Evolutionary conservation across 371 early-diverging fungal species (phyloP).

Genomic region (Mortierella polycephala): DNA sequence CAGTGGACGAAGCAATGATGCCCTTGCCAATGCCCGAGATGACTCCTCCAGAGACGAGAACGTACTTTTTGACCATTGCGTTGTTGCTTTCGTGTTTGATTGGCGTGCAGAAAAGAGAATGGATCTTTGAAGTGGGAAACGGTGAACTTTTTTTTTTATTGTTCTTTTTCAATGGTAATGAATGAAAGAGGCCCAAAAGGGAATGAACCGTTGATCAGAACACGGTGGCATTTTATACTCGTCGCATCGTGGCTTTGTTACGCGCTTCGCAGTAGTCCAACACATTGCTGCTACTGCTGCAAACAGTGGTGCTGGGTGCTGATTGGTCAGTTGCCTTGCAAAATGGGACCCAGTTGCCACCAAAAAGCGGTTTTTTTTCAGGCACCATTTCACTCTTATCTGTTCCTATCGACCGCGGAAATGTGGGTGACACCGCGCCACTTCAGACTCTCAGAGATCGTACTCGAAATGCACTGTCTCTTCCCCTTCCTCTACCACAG

Average conservation of each 20-base stretch:
- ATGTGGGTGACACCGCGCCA: no score
- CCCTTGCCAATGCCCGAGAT: slow-evolving; percentile 99
- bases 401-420: no score
- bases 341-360: slow-evolving; percentile 13
- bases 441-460: slow-evolving; percentile 9
- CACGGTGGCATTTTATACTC: slow-evolving; percentile 11
- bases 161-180: slow-evolving; percentile 2
- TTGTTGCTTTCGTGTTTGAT: not conserved
- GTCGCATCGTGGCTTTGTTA: not conserved
- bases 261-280: slow-evolving; percentile 7
- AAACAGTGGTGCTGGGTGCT: not conserved
- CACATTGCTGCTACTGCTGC: not conserved
- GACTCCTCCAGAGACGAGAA: slow-evolving; percentile 98
- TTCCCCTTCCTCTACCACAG: slow-evolving; percentile 15
- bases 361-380: no score
- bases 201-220: slow-evolving; percentile 23
- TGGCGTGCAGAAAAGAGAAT: not conserved
- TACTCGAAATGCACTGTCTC: slow-evolving; percentile 32
- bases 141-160: no score
- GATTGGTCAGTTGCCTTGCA: not conserved
- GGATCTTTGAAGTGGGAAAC: no score
- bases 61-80: slow-evolving; percentile 82
- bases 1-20: slow-evolving; percentile 98
- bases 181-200: slow-evolving; percentile 46
- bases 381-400: no score